Percentiles rank a stretch among this genome's conserved stretches.
Conservation (phyloP, 2,329 filamentous ascomycete genomes). For the Curvularia sp. region DNA sequence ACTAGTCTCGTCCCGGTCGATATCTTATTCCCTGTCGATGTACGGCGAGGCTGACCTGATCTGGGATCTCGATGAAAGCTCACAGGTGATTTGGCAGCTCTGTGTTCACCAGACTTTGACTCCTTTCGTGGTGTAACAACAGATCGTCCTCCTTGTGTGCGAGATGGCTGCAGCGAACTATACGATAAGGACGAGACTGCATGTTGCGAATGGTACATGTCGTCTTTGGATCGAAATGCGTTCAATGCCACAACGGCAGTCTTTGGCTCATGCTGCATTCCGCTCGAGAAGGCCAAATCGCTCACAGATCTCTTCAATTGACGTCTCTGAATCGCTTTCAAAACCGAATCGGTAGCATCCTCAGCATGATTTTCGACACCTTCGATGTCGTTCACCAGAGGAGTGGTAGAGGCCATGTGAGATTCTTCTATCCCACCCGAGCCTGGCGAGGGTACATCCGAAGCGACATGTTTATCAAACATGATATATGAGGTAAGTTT, state of each 20-base stretch:
- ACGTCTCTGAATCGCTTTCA: neutral
- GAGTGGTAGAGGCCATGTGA: neutral
- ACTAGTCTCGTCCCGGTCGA: constrained; percentile 13
- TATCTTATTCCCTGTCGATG: constrained; percentile 5
- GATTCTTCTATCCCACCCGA: neutral
- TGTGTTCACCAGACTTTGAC: constrained; percentile 14
- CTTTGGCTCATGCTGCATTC: neutral
- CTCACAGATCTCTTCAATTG: constrained; percentile 9
- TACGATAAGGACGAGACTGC: neutral
- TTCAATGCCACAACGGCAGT: constrained; percentile 4
- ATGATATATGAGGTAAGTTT: constrained; percentile 14
- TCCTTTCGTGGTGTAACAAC: constrained; percentile 22
- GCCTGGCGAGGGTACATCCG: neutral
- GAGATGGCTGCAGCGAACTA: neutral
- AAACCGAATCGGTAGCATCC: neutral
- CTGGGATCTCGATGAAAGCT: neutral
- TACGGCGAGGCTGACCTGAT: constrained; percentile 3
- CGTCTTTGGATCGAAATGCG: constrained; percentile 5
- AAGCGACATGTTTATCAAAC: neutral
- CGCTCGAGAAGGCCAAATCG: constrained; percentile 2
- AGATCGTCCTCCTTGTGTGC: constrained; percentile 10
- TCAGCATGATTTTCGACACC: neutral
- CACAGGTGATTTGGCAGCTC: constrained; percentile 15
- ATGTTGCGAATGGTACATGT: neutral
- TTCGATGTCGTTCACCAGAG: neutral